Evolutionary conservation across 2,329 filamentous ascomycete species (phyloP), one percentile per base, ranked within the genome.

Genomic region (Aureobasidium sp.): DNA sequence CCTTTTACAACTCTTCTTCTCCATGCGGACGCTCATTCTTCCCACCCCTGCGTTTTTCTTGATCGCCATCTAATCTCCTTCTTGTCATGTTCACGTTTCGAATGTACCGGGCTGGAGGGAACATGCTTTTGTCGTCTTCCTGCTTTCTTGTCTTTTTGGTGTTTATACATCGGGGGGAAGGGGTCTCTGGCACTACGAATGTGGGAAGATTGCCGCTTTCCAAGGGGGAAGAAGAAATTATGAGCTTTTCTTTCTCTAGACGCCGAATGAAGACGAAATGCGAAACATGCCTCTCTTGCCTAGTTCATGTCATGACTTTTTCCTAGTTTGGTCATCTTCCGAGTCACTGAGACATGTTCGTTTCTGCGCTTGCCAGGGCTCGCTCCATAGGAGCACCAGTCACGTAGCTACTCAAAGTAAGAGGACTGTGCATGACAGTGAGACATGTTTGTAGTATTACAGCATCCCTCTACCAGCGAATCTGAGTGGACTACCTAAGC

Each of bases 111-210:
- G 34, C 20, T 41, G 57, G 57, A 59, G 45, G 45, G 45, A 59
- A 20, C 29, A 51, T 34, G 45, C 34, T 51, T 51, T 12, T 42
- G 29, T 51, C 25, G 49, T 34, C 29, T 60, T 59, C 27, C 42
- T 60, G 39, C 29, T 60, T 60, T 47, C 34, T 48, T 39, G 42
- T 48, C n/a, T 60, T 49, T 51, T 60, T 48, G 45, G 45, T 60
- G 57, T 60, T 51, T 36, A 60, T 60, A 60, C 45, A 60, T 58
- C 31, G 20, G 42, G 55, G 49, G 49, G 31, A 51, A 25, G 34
- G 42, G 39, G 53, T 57, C 52, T 57, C 6, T 57, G 39, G 53
- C 53, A 57, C 14, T 20, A 57, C 27, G 53, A 57, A 22, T 15
- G 27, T 17, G 53, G 39, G 25, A 34, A 57, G 39, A 36, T 36